Evolutionary conservation across 306 rosid genomes (phyloP), one percentile per base, ranked within the genome.

Genomic region (Echinosophora koreensis): DNA sequence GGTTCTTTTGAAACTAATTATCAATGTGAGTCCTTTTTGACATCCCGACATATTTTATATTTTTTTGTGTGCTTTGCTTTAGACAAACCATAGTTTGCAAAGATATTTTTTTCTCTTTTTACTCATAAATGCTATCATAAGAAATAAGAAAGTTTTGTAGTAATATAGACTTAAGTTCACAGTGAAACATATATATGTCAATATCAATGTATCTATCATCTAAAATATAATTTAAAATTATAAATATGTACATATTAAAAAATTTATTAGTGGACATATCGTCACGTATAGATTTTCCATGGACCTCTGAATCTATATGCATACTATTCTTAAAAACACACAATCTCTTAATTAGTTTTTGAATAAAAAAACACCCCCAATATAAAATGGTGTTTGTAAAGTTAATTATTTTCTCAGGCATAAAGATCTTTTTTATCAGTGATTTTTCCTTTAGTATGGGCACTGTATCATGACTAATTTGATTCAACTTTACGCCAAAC

Each of bases 401-500:
- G 6, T 14, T 51, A 9, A 59, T 37, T 14, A 52, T 41, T 15
- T 58, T 2, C 12, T 63, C 1, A 38, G 80, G 22, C 56, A 73
- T 60, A 73, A 83, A 66, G 62, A 47, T n/a, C 77, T 44, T 46
- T 50, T 72, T 69, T 50, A 83, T 78, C 68, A 60, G 69, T 59
- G 27, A 14, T 49, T 56, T 67, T 18, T 14, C 81, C 78, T 55
- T 52, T 75, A 8, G 72, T 76, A 61, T 51, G 76, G 83, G 58
- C 79, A 76, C 57, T 74, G 79, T 69, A 58, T 74, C 61, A 39
- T 57, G 57, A 61, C 82, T 77, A 71, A 68, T 81, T 83, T 86
- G 85, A 83, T 86, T 83, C 76, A 83, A 80, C 47, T 56, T 86
- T 77, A 80, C 87, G 69, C 83, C 81, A 86, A 80, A 68, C 87